Percentiles rank a stretch among this genome's conserved stretches.
These are phyloP conservation scores for Iris macrosiphon DNA, from an alignment of 106 monocot genomes.

Conservation along the genomic window DNA sequence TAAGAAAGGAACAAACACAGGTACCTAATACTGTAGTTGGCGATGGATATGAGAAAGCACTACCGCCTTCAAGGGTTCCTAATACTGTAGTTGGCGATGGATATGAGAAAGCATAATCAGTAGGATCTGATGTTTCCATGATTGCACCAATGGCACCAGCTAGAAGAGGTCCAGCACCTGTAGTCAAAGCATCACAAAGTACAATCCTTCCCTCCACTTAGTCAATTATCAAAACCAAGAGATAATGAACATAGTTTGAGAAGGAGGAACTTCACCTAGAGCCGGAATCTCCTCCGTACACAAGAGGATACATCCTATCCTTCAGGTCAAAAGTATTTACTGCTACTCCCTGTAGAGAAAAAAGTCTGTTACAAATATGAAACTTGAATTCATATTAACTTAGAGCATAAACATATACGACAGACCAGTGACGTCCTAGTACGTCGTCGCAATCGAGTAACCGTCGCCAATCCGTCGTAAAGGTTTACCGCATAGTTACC, in stretches of 20 bases:
- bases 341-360: constrained; percentile 10
- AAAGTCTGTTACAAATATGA: no score
- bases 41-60: constrained; percentile 8
- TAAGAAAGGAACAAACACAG: neutral
- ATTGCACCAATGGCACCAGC: constrained; percentile 18
- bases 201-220: constrained; percentile 24
- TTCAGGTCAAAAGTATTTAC: constrained; percentile 4
- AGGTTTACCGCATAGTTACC: no score
- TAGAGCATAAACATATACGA: no score
- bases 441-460: no score
- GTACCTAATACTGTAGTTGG: constrained; percentile 14
- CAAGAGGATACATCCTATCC: constrained; percentile 7
- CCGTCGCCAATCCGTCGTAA: no score
- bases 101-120: constrained; percentile 10
- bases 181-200: constrained; percentile 4
- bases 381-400: no score
- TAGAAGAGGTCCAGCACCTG: constrained; percentile 1
- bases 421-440: no score
- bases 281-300: constrained; percentile 13
- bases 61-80: neutral
- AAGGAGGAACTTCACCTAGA: constrained; percentile 8
- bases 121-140: neutral
- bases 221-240: no score
- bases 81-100: constrained; percentile 11
- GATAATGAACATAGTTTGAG: no score